These are phyloP conservation scores for Pseudogymnoascus sp. DNA, from an alignment of 2,329 filamentous ascomycete genomes.

Conservation along the genomic window DNA sequence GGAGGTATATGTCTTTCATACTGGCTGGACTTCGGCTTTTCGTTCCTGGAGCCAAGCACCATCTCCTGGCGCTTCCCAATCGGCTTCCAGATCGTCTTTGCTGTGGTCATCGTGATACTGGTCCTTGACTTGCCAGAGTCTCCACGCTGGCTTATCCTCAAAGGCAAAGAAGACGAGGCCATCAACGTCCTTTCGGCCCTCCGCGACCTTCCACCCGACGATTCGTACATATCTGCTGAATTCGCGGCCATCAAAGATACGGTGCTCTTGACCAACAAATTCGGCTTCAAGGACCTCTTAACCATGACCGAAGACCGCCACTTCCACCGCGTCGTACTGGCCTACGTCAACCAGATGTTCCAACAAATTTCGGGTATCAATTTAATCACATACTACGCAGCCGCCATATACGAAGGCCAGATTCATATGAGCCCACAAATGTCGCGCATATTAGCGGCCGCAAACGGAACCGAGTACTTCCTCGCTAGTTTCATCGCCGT, in stretches of 20 bases:
- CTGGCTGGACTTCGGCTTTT: constrained; percentile 52
- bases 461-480: constrained; percentile 39
- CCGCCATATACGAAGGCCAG: constrained; percentile 41
- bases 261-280: constrained; percentile 45
- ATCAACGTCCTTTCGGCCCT: constrained; percentile 35
- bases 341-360: constrained; percentile 40
- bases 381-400: constrained; percentile 37
- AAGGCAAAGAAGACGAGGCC: constrained; percentile 37
- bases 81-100: constrained; percentile 49
- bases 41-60: constrained; percentile 38
- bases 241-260: constrained; percentile 46
- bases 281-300: constrained; percentile 35
- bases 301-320: constrained; percentile 43
- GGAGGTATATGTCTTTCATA: constrained; percentile 48
- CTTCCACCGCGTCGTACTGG: constrained; percentile 44
- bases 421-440: constrained; percentile 38
- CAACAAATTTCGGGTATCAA: constrained; percentile 41
- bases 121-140: constrained; percentile 46
- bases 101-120: constrained; percentile 45
- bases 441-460: constrained; percentile 46
- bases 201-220: constrained; percentile 34
- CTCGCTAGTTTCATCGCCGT: constrained; percentile 32
- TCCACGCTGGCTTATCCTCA: constrained; percentile 38
- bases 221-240: constrained; percentile 47
- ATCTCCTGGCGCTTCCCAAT: constrained; percentile 54